Evolutionary conservation across 345 rosid genomes (phyloP).

Genomic region (Eucalyptus urophylla): DNA sequence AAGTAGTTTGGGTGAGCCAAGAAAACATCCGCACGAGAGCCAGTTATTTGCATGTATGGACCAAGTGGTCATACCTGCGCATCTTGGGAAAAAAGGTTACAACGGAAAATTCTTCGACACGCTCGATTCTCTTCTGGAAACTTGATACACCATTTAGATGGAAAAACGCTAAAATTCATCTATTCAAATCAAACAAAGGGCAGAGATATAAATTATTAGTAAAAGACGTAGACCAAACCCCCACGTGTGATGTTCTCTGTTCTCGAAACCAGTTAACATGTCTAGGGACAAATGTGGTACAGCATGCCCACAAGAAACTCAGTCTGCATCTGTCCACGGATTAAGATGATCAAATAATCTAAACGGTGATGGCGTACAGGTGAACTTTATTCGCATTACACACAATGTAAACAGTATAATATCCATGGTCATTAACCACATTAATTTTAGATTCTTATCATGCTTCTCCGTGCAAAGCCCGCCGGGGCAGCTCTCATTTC

Average conservation of each 20-base stretch:
- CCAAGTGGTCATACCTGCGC: not conserved
- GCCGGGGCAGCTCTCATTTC: not conserved
- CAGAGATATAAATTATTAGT: not conserved
- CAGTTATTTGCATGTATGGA: not conserved
- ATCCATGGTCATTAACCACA: not conserved
- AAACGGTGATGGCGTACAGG: not conserved
- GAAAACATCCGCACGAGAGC: not conserved
- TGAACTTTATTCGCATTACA: not conserved
- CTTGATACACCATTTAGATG: not conserved
- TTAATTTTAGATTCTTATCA: not conserved
- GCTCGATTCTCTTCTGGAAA: not conserved
- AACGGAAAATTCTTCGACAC: not conserved
- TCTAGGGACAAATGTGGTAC: not conserved
- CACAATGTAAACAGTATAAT: not conserved
- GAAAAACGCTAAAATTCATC: not conserved
- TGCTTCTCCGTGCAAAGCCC: not conserved
- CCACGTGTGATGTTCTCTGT: not conserved
- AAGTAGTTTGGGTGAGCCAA: not conserved
- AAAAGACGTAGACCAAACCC: not conserved
- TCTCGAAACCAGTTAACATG: not conserved
- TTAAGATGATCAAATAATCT: not conserved
- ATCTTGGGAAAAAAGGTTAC: not conserved
- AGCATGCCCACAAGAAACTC: not conserved
- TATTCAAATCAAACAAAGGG: not conserved
- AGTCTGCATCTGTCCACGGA: not conserved